phyloP scores from a whole-genome alignment of 495 filamentous ascomycete species.

The Podospora pseudoanserina region DNA sequence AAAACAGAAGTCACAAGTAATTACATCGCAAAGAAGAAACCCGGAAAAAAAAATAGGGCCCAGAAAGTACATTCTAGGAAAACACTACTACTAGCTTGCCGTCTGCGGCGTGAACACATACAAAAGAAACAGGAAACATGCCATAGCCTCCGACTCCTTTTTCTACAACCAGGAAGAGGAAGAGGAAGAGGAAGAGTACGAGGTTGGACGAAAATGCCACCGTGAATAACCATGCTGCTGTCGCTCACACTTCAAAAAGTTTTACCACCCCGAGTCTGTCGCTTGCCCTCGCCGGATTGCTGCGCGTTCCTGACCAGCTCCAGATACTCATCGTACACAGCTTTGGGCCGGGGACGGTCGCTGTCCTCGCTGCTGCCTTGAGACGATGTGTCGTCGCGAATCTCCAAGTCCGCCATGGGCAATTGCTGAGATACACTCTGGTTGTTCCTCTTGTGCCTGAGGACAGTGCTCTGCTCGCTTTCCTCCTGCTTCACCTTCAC shows the following conservation, averaged over 20 bases:
- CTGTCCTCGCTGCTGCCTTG: not conserved
- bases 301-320: not conserved
- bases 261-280: not conserved
- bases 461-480: not conserved
- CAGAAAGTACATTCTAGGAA: not conserved
- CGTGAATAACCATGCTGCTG: not conserved
- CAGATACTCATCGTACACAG: not conserved
- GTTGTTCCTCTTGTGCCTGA: not conserved
- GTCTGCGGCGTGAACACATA: not conserved
- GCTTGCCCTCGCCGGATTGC: not conserved
- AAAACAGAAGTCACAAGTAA: not conserved
- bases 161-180: too few relatives aligned
- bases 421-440: not conserved
- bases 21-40: too few relatives aligned
- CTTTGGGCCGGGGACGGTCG: not conserved
- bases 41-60: not conserved
- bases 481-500: not conserved
- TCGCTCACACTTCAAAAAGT: not conserved
- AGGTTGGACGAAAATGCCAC: not conserved
- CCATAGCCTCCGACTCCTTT: not conserved
- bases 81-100: not conserved
- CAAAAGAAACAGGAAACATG: not conserved
- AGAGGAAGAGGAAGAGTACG: not conserved
- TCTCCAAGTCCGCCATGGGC: not conserved
- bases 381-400: not conserved